These are phyloP conservation scores for Fusarium sp. DNA, from an alignment of 2,329 filamentous ascomycete genomes.

Conservation along the genomic window DNA sequence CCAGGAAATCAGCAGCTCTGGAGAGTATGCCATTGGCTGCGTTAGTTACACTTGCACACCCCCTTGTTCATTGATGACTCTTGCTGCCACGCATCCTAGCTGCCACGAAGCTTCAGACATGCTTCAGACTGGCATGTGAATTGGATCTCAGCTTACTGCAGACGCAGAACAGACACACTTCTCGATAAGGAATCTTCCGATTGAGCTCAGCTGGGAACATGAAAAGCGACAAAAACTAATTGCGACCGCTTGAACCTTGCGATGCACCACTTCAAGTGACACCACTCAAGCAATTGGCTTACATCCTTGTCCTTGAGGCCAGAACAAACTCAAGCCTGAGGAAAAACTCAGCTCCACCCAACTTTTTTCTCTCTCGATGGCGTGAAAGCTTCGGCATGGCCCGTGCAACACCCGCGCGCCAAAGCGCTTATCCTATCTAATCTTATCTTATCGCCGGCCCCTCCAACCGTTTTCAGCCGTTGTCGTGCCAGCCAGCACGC, in stretches of 20 bases:
- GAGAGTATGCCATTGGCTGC: conserved; percentile 21
- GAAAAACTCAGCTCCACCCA: conserved; percentile 1
- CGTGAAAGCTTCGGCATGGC: not conserved
- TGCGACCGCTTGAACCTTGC: conserved; percentile 23
- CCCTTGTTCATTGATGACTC: conserved; percentile 33
- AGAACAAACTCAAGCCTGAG: conserved; percentile 11
- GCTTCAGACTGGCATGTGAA: conserved; percentile 20
- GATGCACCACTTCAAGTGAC: conserved; percentile 31
- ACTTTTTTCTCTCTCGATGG: conserved; percentile 1
- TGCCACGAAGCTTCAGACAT: conserved; percentile 24
- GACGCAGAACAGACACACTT: not conserved
- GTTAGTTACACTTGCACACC: conserved; percentile 26
- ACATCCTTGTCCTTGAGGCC: conserved; percentile 14
- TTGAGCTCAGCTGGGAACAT: not conserved
- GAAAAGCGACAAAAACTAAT: not conserved
- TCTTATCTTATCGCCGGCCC: conserved; percentile 20
- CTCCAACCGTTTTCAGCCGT: not conserved
- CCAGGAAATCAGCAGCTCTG: conserved; percentile 26
- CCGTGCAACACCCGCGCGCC: conserved; percentile 29
- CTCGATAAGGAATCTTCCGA: not conserved
- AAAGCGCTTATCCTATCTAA: conserved; percentile 12
- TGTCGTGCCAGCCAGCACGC: conserved; percentile 35
- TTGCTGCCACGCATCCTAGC: conserved; percentile 32
- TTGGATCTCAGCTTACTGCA: not conserved
- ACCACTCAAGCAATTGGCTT: conserved; percentile 22